Percentiles rank a stretch among this genome's conserved stretches.
Conservation (phyloP, 768 basidiomycete genomes). For the Clavulina sp. region DNA sequence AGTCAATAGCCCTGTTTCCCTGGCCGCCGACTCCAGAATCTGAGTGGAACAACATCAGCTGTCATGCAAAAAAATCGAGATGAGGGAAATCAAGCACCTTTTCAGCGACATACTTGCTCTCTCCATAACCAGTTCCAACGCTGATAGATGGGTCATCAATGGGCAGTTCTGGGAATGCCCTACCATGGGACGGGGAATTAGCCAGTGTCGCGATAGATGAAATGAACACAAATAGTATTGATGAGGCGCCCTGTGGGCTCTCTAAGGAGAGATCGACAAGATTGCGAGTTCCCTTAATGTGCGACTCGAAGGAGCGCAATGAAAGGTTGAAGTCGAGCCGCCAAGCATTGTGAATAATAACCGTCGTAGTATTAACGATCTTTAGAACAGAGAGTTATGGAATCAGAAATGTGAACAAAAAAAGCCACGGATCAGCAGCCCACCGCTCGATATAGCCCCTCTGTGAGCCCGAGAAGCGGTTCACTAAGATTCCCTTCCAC, state of each 20-base stretch:
- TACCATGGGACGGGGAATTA: constrained; percentile 3
- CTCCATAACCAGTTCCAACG: constrained; percentile 3
- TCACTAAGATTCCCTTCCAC: constrained; percentile 6
- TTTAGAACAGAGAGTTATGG: neutral
- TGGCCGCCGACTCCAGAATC: too few relatives aligned
- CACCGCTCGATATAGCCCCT: constrained; percentile 1
- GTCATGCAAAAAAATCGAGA: too few relatives aligned
- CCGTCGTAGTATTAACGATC: neutral
- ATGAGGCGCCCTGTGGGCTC: neutral
- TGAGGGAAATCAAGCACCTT: too few relatives aligned
- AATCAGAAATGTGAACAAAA: neutral
- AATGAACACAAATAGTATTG: constrained; percentile 7
- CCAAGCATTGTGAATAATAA: constrained; percentile 8
- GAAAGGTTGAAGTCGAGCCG: constrained; percentile 8
- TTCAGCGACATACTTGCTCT: constrained; percentile 22
- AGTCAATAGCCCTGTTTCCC: too few relatives aligned
- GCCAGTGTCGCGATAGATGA: constrained; percentile 6
- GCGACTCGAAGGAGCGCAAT: neutral
- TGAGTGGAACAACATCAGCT: too few relatives aligned
- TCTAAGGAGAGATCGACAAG: constrained; percentile 7
- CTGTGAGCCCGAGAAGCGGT: neutral
- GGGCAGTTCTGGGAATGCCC: constrained; percentile 5
- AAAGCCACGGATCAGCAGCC: neutral
- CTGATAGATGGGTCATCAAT: neutral
- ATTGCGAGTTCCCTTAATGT: constrained; percentile 3